Evolutionary conservation across 805 yeast genomes (phyloP).

Genomic region (Myxozyma kluyveri): DNA sequence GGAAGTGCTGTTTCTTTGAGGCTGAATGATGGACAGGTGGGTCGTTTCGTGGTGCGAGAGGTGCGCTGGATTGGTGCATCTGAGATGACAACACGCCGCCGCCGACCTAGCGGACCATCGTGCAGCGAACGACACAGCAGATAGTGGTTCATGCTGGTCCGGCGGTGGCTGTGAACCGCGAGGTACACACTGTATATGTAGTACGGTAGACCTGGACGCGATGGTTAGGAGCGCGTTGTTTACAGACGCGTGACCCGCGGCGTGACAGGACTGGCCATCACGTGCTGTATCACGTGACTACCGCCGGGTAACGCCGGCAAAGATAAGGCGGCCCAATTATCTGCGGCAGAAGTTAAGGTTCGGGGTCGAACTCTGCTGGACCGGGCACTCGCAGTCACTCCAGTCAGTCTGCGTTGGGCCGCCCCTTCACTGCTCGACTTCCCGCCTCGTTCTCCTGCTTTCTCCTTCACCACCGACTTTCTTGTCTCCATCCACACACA

Average conservation of each 20-base stretch:
- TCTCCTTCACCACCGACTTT: background rate
- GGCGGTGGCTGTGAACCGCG: too few species aligned
- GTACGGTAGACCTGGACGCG: too few species aligned
- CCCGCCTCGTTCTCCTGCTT: slow-evolving; percentile 3
- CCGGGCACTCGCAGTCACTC: too few species aligned
- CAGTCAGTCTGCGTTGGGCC: background rate
- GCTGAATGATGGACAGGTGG: too few species aligned
- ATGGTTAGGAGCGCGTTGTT: too few species aligned
- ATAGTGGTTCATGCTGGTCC: background rate
- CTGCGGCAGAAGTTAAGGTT: background rate
- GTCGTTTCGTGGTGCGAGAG: too few species aligned
- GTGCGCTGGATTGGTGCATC: too few species aligned
- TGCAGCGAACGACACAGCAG: background rate
- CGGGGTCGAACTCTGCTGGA: too few species aligned
- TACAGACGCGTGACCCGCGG: background rate
- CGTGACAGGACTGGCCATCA: background rate
- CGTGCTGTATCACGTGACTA: background rate
- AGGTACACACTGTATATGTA: too few species aligned
- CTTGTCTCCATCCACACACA: background rate
- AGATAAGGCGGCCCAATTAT: background rate
- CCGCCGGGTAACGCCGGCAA: background rate
- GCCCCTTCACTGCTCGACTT: background rate
- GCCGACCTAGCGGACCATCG: too few species aligned
- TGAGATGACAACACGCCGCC: too few species aligned
- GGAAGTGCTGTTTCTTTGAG: too few species aligned